A percentile compares a stretch with the other conserved stretches of the same genome.
phyloP scores from a whole-genome alignment of 805 yeast species.

The Debaryomyces castellii region DNA sequence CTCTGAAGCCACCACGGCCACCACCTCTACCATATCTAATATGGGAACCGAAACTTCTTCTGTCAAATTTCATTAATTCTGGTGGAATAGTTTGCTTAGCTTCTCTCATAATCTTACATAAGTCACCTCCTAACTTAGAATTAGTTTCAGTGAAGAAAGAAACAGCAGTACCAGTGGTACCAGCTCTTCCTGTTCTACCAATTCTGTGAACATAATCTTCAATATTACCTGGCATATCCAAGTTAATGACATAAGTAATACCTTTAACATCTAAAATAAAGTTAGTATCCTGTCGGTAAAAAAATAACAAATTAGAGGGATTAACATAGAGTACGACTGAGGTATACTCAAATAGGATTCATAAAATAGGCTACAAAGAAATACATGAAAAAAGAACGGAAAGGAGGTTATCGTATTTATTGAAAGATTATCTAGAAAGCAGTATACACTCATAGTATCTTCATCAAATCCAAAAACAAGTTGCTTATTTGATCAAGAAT shows the following conservation, averaged over 20 bases:
- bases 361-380: slow-evolving; percentile 4
- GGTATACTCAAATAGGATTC: background rate
- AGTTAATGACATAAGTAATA: slow-evolving; percentile 88
- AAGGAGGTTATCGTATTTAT: slow-evolving; percentile 8
- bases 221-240: slow-evolving; percentile 96
- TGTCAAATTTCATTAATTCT: slow-evolving; percentile 66
- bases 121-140: slow-evolving; percentile 84
- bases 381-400: slow-evolving; percentile 4
- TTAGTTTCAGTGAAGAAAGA: slow-evolving; percentile 90
- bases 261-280: slow-evolving; percentile 85
- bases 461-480: slow-evolving; percentile 2
- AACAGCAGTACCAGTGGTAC: slow-evolving; percentile 91
- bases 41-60: slow-evolving; percentile 65
- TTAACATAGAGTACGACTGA: background rate
- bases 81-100: slow-evolving; percentile 91
- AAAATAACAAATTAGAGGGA: background rate
- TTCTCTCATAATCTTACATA: slow-evolving; percentile 87
- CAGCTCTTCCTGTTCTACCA: slow-evolving; percentile 99
- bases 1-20: slow-evolving; percentile 58
- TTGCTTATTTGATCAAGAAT: background rate
- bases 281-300: slow-evolving; percentile 4
- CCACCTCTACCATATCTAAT: slow-evolving; percentile 50
- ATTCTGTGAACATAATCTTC: slow-evolving; percentile 99
- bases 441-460: slow-evolving; percentile 2
- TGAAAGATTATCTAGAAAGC: slow-evolving; percentile 11